These are phyloP conservation scores for Aaosphaeria arxii DNA, from an alignment of 2,329 filamentous ascomycete genomes.

Conservation along the genomic window DNA sequence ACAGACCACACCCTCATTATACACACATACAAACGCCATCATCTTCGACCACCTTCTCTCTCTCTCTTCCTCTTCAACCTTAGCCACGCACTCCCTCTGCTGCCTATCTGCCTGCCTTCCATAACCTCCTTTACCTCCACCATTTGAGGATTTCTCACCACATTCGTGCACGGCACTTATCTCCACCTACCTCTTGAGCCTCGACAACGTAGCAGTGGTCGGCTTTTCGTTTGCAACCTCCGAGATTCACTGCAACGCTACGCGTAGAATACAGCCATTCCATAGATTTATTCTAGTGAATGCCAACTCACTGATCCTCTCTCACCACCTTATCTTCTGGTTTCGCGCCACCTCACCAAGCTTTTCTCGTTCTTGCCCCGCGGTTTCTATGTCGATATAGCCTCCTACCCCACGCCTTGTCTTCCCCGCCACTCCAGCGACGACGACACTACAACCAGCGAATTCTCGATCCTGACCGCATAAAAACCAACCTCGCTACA, in stretches of 20 bases:
- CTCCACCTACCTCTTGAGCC: too few relatives aligned
- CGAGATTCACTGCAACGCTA: too few relatives aligned
- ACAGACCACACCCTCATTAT: too few relatives aligned
- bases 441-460: background rate
- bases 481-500: background rate
- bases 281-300: too few relatives aligned
- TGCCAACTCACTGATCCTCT: background rate
- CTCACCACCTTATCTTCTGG: background rate
- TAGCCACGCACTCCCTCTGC: background rate
- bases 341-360: background rate
- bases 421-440: background rate
- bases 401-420: background rate
- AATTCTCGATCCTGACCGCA: background rate
- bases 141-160: too few relatives aligned
- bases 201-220: too few relatives aligned
- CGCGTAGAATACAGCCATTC: too few relatives aligned
- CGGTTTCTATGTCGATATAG: background rate
- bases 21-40: background rate
- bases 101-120: background rate
- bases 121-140: too few relatives aligned
- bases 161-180: too few relatives aligned
- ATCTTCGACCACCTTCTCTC: background rate
- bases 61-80: background rate
- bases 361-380: too few relatives aligned
- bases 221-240: too few relatives aligned